Evolutionary conservation across 1,139 yeast genomes (phyloP).

Genomic region (Geotrichum candidum): DNA sequence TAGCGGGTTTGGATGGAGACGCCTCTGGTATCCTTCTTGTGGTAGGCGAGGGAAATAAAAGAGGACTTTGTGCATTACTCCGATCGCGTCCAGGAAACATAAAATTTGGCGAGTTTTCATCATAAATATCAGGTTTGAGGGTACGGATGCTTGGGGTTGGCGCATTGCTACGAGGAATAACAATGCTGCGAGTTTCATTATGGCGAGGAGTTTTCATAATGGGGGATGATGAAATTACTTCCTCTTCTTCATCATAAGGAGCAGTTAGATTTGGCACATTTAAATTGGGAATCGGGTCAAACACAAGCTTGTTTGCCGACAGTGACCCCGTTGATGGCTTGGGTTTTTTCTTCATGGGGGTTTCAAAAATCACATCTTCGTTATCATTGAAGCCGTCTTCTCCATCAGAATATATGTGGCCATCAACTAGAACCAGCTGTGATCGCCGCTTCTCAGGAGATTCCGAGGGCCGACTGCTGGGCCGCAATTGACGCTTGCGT

Average conservation of each 20-base stretch:
- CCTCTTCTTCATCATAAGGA: conserved; percentile 2
- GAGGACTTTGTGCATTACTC: not conserved
- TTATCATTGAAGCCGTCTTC: conserved; percentile 1
- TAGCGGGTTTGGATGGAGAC: not conserved
- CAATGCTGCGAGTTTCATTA: not conserved
- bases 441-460: not conserved
- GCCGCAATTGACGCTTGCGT: conserved; percentile 11
- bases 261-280: not conserved
- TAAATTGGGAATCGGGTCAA: not conserved
- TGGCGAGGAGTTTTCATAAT: conserved; percentile 8
- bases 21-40: not conserved
- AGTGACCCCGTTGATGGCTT: conserved; percentile 1
- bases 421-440: conserved; percentile 9
- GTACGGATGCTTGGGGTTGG: not conserved
- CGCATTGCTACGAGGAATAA: not conserved
- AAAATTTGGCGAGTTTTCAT: conserved; percentile 8
- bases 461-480: not conserved
- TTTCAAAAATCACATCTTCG: conserved; percentile 9
- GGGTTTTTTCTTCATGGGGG: conserved; percentile 11
- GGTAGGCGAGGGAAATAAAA: not conserved
- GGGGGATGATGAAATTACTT: conserved; percentile 8
- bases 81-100: conserved; percentile 5
- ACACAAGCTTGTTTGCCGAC: not conserved
- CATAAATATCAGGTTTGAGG: conserved; percentile 4
- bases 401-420: conserved; percentile 10